Conservation (phyloP, 2,329 filamentous ascomycete species). For the Colletotrichum lindemuthianum region DNA sequence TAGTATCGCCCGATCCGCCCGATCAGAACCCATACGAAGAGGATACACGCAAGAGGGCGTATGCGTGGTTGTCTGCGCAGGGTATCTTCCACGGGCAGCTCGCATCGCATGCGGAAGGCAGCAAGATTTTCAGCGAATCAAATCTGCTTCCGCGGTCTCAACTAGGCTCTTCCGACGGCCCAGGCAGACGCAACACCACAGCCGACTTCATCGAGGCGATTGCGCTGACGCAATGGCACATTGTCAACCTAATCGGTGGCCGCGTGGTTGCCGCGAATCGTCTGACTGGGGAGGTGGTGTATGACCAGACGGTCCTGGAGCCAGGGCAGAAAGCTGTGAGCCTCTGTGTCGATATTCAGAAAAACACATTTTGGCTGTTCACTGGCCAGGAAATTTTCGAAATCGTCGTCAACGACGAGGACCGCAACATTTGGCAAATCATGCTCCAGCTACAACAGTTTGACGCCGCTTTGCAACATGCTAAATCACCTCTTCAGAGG, state of each 20-base stretch:
- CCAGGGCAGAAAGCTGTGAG: slow-evolving; percentile 83
- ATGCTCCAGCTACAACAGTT: slow-evolving; percentile 90
- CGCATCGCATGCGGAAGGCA: slow-evolving; percentile 72
- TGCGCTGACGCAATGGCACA: slow-evolving; percentile 92
- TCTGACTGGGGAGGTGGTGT: slow-evolving; percentile 85
- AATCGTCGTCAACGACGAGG: slow-evolving; percentile 89
- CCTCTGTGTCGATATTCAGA: slow-evolving; percentile 87
- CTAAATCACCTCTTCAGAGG: slow-evolving; percentile 81
- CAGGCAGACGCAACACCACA: slow-evolving; percentile 69
- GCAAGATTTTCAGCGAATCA: slow-evolving; percentile 80
- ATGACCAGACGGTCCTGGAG: slow-evolving; percentile 87
- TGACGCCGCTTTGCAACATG: slow-evolving; percentile 86
- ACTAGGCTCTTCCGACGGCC: slow-evolving; percentile 51
- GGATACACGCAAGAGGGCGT: slow-evolving; percentile 73
- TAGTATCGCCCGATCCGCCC: slow-evolving; percentile 78
- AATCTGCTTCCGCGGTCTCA: slow-evolving; percentile 80
- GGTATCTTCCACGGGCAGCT: slow-evolving; percentile 91
- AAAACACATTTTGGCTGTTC: slow-evolving; percentile 98
- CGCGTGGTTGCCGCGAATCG: slow-evolving; percentile 87
- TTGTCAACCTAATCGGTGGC: slow-evolving; percentile 83
- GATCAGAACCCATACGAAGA: slow-evolving; percentile 66
- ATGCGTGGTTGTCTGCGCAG: slow-evolving; percentile 90
- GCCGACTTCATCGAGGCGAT: slow-evolving; percentile 82
- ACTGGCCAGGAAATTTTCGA: slow-evolving; percentile 93
- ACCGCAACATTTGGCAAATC: slow-evolving; percentile 93